Base-by-base conservation (phyloP, 2,329 filamentous ascomycete species). In the Colletotrichum aenigma region DNA sequence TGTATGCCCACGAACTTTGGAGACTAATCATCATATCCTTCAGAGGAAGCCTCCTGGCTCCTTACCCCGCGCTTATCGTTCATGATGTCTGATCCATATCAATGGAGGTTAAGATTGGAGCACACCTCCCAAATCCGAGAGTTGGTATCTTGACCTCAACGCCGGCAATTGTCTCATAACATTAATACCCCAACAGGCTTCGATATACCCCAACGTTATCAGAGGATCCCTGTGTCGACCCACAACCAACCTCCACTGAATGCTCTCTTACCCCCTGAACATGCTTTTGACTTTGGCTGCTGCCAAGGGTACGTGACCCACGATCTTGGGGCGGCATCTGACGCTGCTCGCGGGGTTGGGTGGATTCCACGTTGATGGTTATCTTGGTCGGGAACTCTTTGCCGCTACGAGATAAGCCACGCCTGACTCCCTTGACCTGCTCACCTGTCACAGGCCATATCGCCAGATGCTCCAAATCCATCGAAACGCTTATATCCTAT, bases 201-300 rank as follows among this genome's bases (percentile, higher is more conserved):
- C 5, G 21, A 68, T 15, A 67, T 71, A 75, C 75, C 30, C 75
- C 75, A 77, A 77, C 64, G 67, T 77, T 75, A 71, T 75, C 67
- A 61, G n/a, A 12, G 15, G 16, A 67, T 26, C 58, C 67, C 32
- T 66, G 16, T 18, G 8, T 34, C 30, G 30, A 21, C 21, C 60
- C 58, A 68, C 18, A 43, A 52, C 36, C 43, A 28, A 52, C 38
- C 58, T 56, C 73, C 73, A 64, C 58, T 62, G 16, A 72, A 52
- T 12, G 58, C 58, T 28, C 24, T 24, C 60, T 21, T 12, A 28
- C 28, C 55, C 62, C 62, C 70, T 68, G 64, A 48, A 64, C 28
- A 26, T 7, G 38, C 43, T 58, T 64, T 73, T 65, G 38, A 68
- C 70, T 68, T 75, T 73, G 38, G 64, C 43, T 61, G 38, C 24